phyloP scores from a whole-genome alignment of 83 land plant species.

The Thuja plicata region DNA sequence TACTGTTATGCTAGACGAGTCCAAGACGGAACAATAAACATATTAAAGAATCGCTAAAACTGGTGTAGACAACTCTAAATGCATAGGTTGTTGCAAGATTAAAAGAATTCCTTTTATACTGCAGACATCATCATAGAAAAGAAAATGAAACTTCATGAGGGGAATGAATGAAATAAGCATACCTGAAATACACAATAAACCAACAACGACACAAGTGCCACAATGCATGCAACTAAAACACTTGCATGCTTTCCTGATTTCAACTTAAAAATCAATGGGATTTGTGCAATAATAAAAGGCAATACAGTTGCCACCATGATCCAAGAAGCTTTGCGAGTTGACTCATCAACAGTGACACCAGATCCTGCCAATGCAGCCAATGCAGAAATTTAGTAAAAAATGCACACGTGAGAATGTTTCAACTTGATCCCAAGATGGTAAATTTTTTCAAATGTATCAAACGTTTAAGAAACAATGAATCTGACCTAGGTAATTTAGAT shows the following conservation, averaged over 20 bases:
- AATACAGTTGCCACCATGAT: conserved; percentile 83
- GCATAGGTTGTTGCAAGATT: background rate
- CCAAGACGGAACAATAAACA: background rate
- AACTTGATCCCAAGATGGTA: background rate
- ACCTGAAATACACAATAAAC: conserved; percentile 93
- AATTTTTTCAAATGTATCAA: background rate
- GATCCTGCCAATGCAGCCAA: conserved; percentile 46
- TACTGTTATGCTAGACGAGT: background rate
- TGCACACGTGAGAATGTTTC: background rate
- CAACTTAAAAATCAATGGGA: conserved; percentile 52
- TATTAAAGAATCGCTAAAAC: background rate
- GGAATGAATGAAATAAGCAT: conserved; percentile 2
- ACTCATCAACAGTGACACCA: conserved; percentile 75
- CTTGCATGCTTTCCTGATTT: conserved; percentile 46
- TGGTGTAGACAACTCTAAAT: background rate
- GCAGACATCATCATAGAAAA: background rate
- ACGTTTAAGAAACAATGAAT: background rate
- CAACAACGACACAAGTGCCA: conserved; percentile 48
- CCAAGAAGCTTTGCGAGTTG: conserved; percentile 76
- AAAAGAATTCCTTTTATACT: background rate
- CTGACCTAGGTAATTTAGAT: background rate
- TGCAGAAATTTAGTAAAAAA: background rate
- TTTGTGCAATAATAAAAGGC: conserved; percentile 85
- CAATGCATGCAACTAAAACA: conserved; percentile 53
- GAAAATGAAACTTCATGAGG: background rate